Conservation (phyloP, 192 early-diverging fungal species). For the Gaertneriomyces semiglobifer region DNA sequence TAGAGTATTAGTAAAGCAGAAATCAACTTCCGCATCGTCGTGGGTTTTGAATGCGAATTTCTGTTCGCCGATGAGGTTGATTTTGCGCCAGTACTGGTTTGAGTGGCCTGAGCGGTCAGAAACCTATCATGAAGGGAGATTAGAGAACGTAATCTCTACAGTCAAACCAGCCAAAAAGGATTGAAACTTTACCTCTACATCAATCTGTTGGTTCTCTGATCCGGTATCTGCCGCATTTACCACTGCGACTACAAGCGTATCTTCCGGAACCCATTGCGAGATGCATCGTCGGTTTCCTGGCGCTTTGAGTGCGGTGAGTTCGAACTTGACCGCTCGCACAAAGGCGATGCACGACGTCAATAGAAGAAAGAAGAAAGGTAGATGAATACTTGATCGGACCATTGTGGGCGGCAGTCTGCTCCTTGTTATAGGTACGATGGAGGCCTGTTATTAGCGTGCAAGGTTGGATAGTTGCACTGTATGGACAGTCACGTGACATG, state of each 20-base stretch:
- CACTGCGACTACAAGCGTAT: conserved; percentile 67
- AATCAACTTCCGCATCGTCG: conserved; percentile 75
- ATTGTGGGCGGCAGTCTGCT: too few relatives aligned
- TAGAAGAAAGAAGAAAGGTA: too few relatives aligned
- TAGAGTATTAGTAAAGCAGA: conserved; percentile 72
- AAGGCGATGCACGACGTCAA: too few relatives aligned
- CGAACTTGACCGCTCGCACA: conserved; percentile 71
- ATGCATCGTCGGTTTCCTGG: conserved; percentile 60
- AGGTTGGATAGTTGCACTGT: too few relatives aligned
- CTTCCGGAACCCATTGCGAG: conserved; percentile 69
- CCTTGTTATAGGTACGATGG: too few relatives aligned
- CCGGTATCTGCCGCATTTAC: conserved; percentile 65
- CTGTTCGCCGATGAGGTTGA: conserved; percentile 57
- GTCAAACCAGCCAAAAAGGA: neutral
- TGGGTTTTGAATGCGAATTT: conserved; percentile 80
- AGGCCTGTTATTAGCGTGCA: too few relatives aligned
- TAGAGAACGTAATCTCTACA: neutral
- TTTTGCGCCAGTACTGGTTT: conserved; percentile 71
- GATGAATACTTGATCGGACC: too few relatives aligned
- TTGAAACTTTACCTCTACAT: conserved; percentile 52
- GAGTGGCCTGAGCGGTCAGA: conserved; percentile 69
- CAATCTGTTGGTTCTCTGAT: conserved; percentile 62
- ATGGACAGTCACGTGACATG: too few relatives aligned
- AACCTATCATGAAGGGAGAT: conserved; percentile 38
- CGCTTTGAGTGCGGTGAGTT: conserved; percentile 53